Conservation (phyloP, 768 basidiomycete species). For the Tephrocybe sp. region DNA sequence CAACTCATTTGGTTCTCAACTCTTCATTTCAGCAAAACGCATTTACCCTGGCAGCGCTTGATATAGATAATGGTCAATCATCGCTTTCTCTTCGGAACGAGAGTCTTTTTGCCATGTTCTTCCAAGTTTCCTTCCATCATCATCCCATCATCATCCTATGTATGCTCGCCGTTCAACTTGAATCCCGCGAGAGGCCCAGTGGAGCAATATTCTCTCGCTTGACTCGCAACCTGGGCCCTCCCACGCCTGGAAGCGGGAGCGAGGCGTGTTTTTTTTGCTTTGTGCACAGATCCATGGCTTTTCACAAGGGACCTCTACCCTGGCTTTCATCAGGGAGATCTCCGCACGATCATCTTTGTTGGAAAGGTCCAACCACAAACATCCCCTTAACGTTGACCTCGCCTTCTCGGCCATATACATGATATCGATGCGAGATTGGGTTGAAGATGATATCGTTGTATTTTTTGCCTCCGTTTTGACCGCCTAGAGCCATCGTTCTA, state of each 20-base stretch:
- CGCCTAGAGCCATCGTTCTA: constrained; percentile 1
- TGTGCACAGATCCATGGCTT: not conserved
- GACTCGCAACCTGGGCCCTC: no score
- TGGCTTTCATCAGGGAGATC: constrained; percentile 10
- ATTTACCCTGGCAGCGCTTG: not conserved
- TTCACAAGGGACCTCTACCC: constrained; percentile 7
- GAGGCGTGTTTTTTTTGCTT: constrained; percentile 1
- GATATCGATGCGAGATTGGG: constrained; percentile 1
- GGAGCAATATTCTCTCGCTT: not conserved
- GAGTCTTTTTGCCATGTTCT: not conserved
- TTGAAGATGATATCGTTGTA: not conserved
- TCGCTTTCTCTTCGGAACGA: constrained; percentile 6
- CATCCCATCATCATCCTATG: not conserved
- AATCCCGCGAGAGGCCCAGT: constrained; percentile 3
- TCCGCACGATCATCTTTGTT: not conserved
- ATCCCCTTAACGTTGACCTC: not conserved
- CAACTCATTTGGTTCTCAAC: not conserved
- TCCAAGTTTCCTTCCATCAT: no score
- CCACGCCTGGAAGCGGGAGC: constrained; percentile 3
- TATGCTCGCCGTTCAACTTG: not conserved
- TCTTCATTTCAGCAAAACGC: not conserved
- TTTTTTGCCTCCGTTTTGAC: constrained; percentile 8
- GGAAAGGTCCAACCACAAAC: not conserved
- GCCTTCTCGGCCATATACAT: not conserved
- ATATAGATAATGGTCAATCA: not conserved